Conservation (phyloP, 2,329 filamentous ascomycete genomes). For the Chrysoporthe austroafricana region DNA sequence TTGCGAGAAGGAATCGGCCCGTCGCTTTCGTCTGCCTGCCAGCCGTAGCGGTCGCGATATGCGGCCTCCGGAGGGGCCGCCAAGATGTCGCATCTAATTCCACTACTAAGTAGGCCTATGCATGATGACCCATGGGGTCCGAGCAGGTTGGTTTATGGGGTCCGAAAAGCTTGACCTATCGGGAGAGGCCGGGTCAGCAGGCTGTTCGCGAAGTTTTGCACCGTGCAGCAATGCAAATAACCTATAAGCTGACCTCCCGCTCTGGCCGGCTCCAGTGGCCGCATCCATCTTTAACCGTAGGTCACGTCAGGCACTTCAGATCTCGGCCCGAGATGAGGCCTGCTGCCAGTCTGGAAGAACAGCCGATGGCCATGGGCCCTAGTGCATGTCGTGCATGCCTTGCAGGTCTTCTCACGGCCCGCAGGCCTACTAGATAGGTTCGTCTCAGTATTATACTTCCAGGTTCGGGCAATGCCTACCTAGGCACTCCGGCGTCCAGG, state of each 20-base stretch:
- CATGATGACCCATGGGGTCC: not conserved
- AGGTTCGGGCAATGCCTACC: not conserved
- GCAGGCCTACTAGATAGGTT: not conserved
- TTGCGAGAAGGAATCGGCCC: not conserved
- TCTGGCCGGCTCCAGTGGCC: not conserved
- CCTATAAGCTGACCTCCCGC: not conserved
- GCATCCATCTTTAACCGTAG: not conserved
- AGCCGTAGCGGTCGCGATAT: not conserved
- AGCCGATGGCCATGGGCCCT: not conserved
- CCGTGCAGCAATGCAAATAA: not conserved
- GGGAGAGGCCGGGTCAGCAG: not conserved
- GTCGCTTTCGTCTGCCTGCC: not conserved
- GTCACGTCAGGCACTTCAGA: constrained; percentile 2
- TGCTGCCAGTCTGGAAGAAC: not conserved
- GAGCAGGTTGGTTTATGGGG: not conserved
- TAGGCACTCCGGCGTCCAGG: not conserved
- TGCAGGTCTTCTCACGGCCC: not conserved
- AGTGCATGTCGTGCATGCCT: not conserved
- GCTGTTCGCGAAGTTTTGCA: not conserved
- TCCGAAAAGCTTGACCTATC: not conserved
- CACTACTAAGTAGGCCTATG: too few relatives aligned
- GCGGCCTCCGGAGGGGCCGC: too few relatives aligned
- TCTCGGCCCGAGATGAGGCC: not conserved
- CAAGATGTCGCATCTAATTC: too few relatives aligned
- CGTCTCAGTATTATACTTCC: not conserved